These are phyloP conservation scores for Iris macrosiphon DNA, from an alignment of 106 monocot species.

Conservation along the genomic window DNA sequence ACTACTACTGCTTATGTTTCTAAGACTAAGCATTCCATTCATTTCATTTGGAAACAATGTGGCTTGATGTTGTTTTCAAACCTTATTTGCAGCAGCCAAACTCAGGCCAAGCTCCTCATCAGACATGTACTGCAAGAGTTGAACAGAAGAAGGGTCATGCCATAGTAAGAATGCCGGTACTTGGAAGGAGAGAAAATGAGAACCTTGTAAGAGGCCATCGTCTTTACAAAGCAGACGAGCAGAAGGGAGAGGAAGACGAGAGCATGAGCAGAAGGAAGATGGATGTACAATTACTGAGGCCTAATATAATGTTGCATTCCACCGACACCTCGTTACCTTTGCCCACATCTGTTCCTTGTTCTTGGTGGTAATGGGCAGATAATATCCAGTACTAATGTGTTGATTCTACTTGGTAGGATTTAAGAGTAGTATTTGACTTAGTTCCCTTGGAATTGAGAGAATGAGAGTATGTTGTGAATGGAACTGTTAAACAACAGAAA, in stretches of 20 bases:
- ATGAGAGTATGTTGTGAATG: too few species aligned
- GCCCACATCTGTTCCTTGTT: not conserved
- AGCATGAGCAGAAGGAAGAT: conserved; percentile 15
- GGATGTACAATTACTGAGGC: conserved; percentile 2
- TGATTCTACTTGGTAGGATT: not conserved
- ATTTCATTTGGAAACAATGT: too few species aligned
- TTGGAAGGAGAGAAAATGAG: not conserved
- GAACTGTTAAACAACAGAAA: too few species aligned
- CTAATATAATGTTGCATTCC: not conserved
- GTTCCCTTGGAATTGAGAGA: too few species aligned
- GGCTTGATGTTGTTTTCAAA: not conserved
- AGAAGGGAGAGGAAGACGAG: conserved; percentile 22
- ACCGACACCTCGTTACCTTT: conserved; percentile 13
- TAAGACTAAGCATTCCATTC: too few species aligned
- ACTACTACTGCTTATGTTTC: too few species aligned
- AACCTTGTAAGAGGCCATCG: conserved; percentile 19
- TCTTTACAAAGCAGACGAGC: conserved; percentile 18
- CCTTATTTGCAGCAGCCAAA: conserved; percentile 15
- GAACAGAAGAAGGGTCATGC: not conserved
- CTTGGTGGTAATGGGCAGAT: not conserved
- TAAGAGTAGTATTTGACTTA: too few species aligned
- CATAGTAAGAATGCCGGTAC: not conserved
- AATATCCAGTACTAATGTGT: not conserved
- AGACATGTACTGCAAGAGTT: not conserved
- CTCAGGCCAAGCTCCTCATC: conserved; percentile 22